Evolutionary conservation across 225 moss, liverwort and hornwort genomes (phyloP).

Genomic region (Polytrichum formosum): DNA sequence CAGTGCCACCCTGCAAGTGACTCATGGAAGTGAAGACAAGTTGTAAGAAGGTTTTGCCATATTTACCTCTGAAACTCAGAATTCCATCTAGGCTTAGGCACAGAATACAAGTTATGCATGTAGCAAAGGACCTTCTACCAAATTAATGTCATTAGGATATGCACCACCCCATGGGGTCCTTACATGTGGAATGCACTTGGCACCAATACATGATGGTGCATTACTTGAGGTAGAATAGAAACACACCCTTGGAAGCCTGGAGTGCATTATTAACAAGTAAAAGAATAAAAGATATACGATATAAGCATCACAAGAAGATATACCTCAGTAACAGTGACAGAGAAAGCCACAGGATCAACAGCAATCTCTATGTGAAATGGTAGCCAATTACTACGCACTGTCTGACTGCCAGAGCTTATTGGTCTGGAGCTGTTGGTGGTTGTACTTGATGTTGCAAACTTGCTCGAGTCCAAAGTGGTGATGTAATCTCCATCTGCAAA

Average conservation of each 20-base stretch:
- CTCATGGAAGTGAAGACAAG: not conserved
- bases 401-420: slow-evolving; percentile 26
- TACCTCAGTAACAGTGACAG: slow-evolving; percentile 55
- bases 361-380: slow-evolving; percentile 57
- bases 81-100: too few species aligned
- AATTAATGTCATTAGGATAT: too few species aligned
- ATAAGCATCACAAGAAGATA: slow-evolving; percentile 5
- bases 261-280: too few species aligned
- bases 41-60: not conserved
- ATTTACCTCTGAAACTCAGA: too few species aligned
- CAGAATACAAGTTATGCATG: too few species aligned
- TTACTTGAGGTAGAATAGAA: too few species aligned
- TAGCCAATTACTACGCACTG: slow-evolving; percentile 45
- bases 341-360: slow-evolving; percentile 34
- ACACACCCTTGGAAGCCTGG: too few species aligned
- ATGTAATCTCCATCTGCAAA: slow-evolving; percentile 49
- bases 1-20: slow-evolving; percentile 28
- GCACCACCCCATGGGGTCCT: too few species aligned
- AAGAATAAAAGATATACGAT: not conserved
- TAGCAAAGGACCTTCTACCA: too few species aligned
- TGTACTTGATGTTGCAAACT: slow-evolving; percentile 21
- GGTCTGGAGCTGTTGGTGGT: slow-evolving; percentile 29
- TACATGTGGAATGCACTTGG: not conserved
- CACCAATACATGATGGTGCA: too few species aligned
- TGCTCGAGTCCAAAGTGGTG: slow-evolving; percentile 27